phyloP scores from a whole-genome alignment of 2,329 filamentous ascomycete genomes.

The Sporothrix pseudoabietina region DNA sequence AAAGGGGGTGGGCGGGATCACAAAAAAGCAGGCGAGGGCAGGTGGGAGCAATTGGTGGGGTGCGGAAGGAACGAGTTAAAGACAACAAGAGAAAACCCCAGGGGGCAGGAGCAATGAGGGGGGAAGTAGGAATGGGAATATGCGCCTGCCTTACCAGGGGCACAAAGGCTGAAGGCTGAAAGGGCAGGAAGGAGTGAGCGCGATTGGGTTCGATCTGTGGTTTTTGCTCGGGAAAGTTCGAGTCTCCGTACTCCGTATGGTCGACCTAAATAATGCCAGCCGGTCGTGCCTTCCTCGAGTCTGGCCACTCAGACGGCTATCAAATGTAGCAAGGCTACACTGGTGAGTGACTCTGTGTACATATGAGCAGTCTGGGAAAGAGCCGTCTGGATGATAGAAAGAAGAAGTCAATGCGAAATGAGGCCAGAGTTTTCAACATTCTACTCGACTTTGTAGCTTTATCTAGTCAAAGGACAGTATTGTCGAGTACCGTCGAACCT shows the following conservation, averaged over 20 bases:
- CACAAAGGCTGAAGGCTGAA: neutral
- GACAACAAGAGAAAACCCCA: neutral
- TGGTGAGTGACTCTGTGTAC: neutral
- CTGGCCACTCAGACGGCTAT: conserved; percentile 6
- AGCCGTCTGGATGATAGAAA: neutral
- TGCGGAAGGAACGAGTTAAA: neutral
- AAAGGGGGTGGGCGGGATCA: neutral
- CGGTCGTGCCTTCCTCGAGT: conserved; percentile 1
- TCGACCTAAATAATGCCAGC: neutral
- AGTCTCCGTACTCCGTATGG: neutral
- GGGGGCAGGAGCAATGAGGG: neutral
- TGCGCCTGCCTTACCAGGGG: conserved; percentile 18
- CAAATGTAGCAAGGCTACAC: conserved; percentile 12
- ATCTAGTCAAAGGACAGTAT: neutral
- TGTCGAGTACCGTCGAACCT: neutral
- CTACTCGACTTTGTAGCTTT: neutral
- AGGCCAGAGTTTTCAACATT: too few relatives aligned
- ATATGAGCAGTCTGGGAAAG: neutral
- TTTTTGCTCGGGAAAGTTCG: neutral
- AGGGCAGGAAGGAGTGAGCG: neutral
- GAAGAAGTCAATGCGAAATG: neutral
- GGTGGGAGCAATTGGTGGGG: neutral
- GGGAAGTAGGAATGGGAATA: conserved; percentile 1
- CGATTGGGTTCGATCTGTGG: neutral
- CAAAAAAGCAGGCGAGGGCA: neutral